Evolutionary conservation across 768 basidiomycete genomes (phyloP).

Genomic region (Phylloporus scabripes): DNA sequence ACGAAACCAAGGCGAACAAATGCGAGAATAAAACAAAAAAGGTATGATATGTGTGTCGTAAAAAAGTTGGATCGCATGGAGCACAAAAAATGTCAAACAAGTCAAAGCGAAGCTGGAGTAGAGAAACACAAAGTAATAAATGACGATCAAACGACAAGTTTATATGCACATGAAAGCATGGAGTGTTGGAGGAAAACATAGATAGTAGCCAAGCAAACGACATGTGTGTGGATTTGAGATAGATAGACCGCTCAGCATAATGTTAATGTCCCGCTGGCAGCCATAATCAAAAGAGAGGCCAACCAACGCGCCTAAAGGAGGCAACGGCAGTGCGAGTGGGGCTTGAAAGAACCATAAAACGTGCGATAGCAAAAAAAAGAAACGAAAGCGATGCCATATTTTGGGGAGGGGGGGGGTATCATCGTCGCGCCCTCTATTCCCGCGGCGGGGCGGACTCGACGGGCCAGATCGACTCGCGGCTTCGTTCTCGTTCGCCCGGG

Average conservation of each 20-base stretch:
- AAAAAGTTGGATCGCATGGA: slow-evolving; percentile 11
- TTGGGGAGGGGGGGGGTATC: slow-evolving; percentile 9
- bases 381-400: slow-evolving; percentile 27
- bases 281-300: slow-evolving; percentile 8
- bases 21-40: slow-evolving; percentile 9
- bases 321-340: slow-evolving; percentile 18
- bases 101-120: slow-evolving; percentile 8
- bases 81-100: slow-evolving; percentile 7
- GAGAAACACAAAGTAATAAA: slow-evolving; percentile 21
- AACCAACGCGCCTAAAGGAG: slow-evolving; percentile 9
- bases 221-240: slow-evolving; percentile 15
- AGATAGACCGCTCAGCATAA: slow-evolving; percentile 21
- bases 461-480: slow-evolving; percentile 27
- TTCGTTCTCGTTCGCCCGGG: slow-evolving; percentile 25
- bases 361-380: slow-evolving; percentile 19
- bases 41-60: slow-evolving; percentile 7
- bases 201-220: slow-evolving; percentile 25
- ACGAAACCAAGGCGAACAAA: slow-evolving; percentile 19
- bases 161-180: slow-evolving; percentile 29
- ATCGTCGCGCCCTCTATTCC: slow-evolving; percentile 22
- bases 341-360: slow-evolving; percentile 18
- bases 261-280: slow-evolving; percentile 23
- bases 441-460: slow-evolving; percentile 24
- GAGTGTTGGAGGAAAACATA: slow-evolving; percentile 12
- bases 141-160: slow-evolving; percentile 19